Base-by-base conservation (phyloP, 768 basidiomycete genomes). In the Lepiota brunneoincarnata region DNA sequence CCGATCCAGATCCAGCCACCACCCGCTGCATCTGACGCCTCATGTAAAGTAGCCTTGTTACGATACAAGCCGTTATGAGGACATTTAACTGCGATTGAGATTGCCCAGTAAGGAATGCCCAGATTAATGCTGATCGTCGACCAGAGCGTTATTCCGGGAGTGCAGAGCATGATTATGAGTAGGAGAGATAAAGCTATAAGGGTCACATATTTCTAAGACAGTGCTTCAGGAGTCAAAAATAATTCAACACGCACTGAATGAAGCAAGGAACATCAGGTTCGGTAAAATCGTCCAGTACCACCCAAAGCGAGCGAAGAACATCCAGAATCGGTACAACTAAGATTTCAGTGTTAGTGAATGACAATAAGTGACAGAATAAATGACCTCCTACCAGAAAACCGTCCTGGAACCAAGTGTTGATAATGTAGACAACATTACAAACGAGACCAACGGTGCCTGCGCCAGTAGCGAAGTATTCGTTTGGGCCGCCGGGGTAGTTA, bases 51-150 rank as follows among this genome's bases (percentile, higher is more conserved):
- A 75, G 69, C n/a, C 71, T 71, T 15, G 31, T 49, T 42, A 63
- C 66, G 55, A 76, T 75, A 44, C 70, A 61, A 3, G 63, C 10
- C 6, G 75, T 75, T 49, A 72, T 61, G 51, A 72, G 42, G 44
- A 74, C 59, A 65, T 75, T 76, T 38, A 74, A 59, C n/a, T 12
- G 66, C 61, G 45, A 75, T 63, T 10, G 72, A 67, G 14, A 70
- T 55, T 11, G 72, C 60, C 52, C 67, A 72, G 62, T 72, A 77
- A 2, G 72, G 64, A 26, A 67, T 65, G 17, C 64, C 70, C 50
- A 72, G 69, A 43, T 68, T 64, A 52, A 70, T 57, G 12, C 54
- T 54, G 15, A 47, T 38, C 12, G 48, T 45, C 2, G 35, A 43
- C 63, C 60, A 63, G 35, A 60, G 58, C 1, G 57, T 55, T 18